Base-by-base conservation (phyloP, 2,329 filamentous ascomycete genomes). In the Diaporthe sp. region DNA sequence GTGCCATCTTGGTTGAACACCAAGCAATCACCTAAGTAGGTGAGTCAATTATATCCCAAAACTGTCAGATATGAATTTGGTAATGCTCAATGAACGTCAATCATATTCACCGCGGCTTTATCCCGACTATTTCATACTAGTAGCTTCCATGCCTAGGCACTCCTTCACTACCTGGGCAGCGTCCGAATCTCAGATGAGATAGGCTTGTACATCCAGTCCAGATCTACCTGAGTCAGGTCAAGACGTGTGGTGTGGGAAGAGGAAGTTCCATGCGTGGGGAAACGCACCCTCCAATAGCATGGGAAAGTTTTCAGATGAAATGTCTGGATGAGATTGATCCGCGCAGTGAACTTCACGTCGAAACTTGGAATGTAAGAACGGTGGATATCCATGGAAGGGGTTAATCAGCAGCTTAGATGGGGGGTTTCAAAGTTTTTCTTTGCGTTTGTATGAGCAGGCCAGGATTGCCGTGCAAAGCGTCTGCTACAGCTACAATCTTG, bases 361-460 rank as follows among this genome's bases (percentile, higher is more conserved):
- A 68, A 68, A 68, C 63, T 13, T 25, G n/a, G 6, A 68, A 68
- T 27, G 63, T 68, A 53, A 37, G 47, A 68, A 17, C 7, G 32
- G 63, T 53, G 47, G 63, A 25, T 53, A n/a, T n/a, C 32, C 32
- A 7, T 19, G 9, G 22, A 22, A 32, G 22, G 15, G n/a, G 4
- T 51, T n/a, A 17, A n/a, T 39, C 44, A 68, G 9, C 30, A 37
- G 22, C 13, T 35, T 32, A 2, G 32, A 13, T 27, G n/a, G 32
- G 47, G 32, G 13, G 8, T 22, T 30, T 3, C 17, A 7, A 4
- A 6, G 2, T 13, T 37, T 19, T n/a, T 35, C 10, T 12, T n/a
- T 27, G 12, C 35, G n/a, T n/a, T n/a, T n/a, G 12, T 10, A 9
- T 19, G 39, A 63, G 39, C 17, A 39, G 9, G 27, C 12, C 12